Evolutionary conservation across 805 yeast genomes (phyloP), one percentile per base, ranked within the genome.

Genomic region (Suhomyces vadensis): DNA sequence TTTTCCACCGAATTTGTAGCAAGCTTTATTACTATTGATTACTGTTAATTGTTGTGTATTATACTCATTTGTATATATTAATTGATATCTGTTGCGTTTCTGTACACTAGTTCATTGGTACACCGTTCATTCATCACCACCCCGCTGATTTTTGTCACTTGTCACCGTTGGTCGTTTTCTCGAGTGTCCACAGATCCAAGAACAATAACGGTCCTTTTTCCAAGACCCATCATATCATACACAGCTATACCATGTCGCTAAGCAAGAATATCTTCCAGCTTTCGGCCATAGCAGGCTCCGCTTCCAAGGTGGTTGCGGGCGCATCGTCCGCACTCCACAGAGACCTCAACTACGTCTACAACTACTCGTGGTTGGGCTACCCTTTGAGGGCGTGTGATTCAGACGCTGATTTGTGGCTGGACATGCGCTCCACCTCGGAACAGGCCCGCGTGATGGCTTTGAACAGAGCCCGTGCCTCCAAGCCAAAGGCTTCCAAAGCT

Each of bases 231-330:
- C 29, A 26, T 26, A 27, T 27, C n/a, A 29, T 14, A 14, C 31
- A 27, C 9, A 25, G 5, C 11, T 4, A 20, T 27, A n/a, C n/a
- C 3, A 42, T 36, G 41, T 42, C 37, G 20, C 29, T 42, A 37
- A 44, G 51, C 49, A 53, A 52, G 43, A 33, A 49, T 22, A 42
- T 55, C 17, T 55, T 47, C 41, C 57, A 67, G 48, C 46, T 60
- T 5, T 54, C 54, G 22, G 60, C 59, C 26, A 53, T 67, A 16
- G 62, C 66, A 13, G 48, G 54, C 38, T 49, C 65, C 11, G 58
- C 58, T 6, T 37, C 49, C 10, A 48, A 50, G 22, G 63, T 65
- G 23, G 46, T 52, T 26, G 31, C 50, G n/a, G 47, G 52, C 9
- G 54, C 63, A 5, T 37, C 49, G 3, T 40, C 48, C 10, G 46